Conservation (phyloP, 441 rosid species). For the Syzygium syzygioides region DNA sequence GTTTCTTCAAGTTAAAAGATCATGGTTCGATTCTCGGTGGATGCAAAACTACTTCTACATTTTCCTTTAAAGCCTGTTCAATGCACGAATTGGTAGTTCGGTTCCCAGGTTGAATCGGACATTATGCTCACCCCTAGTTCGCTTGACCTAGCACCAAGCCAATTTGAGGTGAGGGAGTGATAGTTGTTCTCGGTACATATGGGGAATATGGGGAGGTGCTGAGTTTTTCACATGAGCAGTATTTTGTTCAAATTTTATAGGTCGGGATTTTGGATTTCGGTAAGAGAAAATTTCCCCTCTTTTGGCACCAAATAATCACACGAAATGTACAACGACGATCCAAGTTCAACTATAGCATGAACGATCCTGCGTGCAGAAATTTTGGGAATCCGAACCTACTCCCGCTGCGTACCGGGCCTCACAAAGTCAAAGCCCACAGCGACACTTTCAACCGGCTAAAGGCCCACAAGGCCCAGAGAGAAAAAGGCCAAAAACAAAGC, state of each 20-base stretch:
- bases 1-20: background rate
- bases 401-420: background rate
- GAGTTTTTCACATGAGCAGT: background rate
- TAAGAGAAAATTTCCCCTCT: background rate
- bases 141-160: background rate
- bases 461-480: background rate
- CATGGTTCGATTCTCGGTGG: background rate
- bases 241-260: background rate
- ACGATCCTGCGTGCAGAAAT: background rate
- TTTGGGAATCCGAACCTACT: background rate
- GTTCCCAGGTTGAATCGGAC: background rate
- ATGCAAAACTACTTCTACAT: background rate
- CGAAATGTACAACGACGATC: background rate
- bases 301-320: background rate
- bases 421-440: background rate
- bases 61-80: background rate
- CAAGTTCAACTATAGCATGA: background rate
- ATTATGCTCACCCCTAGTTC: background rate
- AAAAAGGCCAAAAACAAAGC: background rate
- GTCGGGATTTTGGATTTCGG: background rate
- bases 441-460: background rate
- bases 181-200: accelerated
- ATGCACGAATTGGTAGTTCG: accelerated
- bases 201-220: background rate
- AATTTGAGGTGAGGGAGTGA: background rate